Evolutionary conservation across 2,329 filamentous ascomycete species (phyloP), one percentile per base, ranked within the genome.

Genomic region (Esteya vermicola): DNA sequence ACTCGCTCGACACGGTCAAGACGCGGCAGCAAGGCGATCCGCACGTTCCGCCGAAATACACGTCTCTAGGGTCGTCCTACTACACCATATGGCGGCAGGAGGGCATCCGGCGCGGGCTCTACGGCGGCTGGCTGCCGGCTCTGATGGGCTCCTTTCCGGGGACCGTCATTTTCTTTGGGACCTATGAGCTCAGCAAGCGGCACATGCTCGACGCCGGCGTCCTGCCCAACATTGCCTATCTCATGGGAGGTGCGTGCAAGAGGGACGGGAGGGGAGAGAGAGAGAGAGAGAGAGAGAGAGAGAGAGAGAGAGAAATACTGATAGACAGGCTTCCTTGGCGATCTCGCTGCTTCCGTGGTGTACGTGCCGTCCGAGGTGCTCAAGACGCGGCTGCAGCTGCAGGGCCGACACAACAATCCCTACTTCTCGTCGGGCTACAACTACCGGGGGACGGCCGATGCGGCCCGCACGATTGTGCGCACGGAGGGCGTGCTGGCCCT

Each of bases 291-390:
- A n/a, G n/a, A n/a, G n/a, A n/a, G n/a, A n/a, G n/a, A n/a, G n/a
- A n/a, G n/a, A n/a, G n/a, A n/a, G n/a, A n/a, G n/a, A n/a, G n/a
- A n/a, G n/a, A n/a, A n/a, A n/a, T n/a, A n/a, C n/a, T n/a, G n/a
- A n/a, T n/a, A n/a, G n/a, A n/a, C 30, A 88, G 85, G 89, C n/a
- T 88, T 96, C 51, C 57, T 95, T 44, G 91, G 89, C 45, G 91
- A 98, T 55, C 69, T 95, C 19, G 89, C 85, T 33, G 89, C 91
- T 1, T 94, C 86, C 0, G 70, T 94, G 44, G 73, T 95, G 44
- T 98, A 98, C 55, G 93, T 98, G 5, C 93, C 91, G 4, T 94
- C 89, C 12, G 93, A 98, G 60, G 91, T 98, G 6, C 71, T 98
- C 50, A 98, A 98, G 60, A 98, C 91, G n/a, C 78, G 91, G 20